Conservation (phyloP, 352 stramenopile genomes). For the Phytophthora gonapodyides region DNA sequence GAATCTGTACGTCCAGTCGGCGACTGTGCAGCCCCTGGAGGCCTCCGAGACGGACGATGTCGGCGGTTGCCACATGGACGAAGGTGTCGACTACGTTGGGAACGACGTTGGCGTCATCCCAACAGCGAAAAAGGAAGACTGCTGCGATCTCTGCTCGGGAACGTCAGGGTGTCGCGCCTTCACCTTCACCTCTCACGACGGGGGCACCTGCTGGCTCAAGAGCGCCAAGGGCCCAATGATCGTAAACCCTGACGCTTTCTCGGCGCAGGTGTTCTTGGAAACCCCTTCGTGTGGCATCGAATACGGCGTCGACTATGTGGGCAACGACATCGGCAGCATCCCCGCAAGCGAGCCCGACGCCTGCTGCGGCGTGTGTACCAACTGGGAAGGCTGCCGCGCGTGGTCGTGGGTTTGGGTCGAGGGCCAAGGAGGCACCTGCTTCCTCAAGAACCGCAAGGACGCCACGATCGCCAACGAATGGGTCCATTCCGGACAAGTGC, state of each 20-base stretch:
- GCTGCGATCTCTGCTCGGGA: constrained; percentile 8
- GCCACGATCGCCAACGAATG: not conserved
- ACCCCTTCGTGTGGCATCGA: constrained; percentile 28
- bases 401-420: constrained; percentile 47
- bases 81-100: constrained; percentile 25
- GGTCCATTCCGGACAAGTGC: constrained; percentile 20
- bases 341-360: constrained; percentile 3
- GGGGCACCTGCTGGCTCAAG: constrained; percentile 31
- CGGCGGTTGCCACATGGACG: constrained; percentile 20
- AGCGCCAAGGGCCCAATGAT: constrained; percentile 9
- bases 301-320: constrained; percentile 28
- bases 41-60: not conserved
- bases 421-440: constrained; percentile 53
- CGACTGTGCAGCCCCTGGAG: constrained; percentile 15
- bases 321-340: constrained; percentile 32
- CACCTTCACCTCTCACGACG: constrained; percentile 24
- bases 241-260: constrained; percentile 5
- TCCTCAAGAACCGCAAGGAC: constrained; percentile 37
- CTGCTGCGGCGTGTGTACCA: constrained; percentile 24
- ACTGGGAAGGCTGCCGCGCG: constrained; percentile 24
- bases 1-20: constrained; percentile 16
- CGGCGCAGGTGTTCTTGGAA: constrained; percentile 13
- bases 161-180: constrained; percentile 35
- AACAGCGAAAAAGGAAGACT: constrained; percentile 14
- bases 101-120: constrained; percentile 15